Evolutionary conservation across 1,139 yeast species (phyloP).

Genomic region (Maudiozyma humilis): DNA sequence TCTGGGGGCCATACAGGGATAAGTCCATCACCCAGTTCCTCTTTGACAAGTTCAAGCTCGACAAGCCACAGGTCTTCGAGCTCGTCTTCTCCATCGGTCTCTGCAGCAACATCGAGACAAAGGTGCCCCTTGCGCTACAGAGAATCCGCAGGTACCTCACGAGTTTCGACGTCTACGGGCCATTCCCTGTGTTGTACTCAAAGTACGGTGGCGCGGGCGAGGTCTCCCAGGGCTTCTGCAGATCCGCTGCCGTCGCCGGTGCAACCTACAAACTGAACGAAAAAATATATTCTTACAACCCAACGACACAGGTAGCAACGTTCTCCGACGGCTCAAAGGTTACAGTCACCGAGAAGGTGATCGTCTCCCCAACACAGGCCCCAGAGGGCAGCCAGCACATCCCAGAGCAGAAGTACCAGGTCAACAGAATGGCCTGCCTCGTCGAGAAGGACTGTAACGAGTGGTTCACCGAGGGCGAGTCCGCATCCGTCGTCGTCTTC

Average conservation of each 20-base stretch:
- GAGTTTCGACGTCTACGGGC: conserved; percentile 89
- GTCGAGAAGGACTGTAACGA: conserved; percentile 83
- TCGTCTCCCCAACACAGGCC: conserved; percentile 64
- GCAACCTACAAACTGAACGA: conserved; percentile 84
- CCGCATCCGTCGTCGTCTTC: conserved; percentile 81
- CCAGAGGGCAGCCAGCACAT: conserved; percentile 36
- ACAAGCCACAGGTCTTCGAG: conserved; percentile 69
- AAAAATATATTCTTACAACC: conserved; percentile 54
- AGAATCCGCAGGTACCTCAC: conserved; percentile 75
- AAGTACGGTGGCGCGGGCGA: conserved; percentile 97
- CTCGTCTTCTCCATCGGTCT: conserved; percentile 80
- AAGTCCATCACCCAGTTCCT: conserved; percentile 54
- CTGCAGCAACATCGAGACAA: conserved; percentile 50
- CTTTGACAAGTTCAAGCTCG: conserved; percentile 57
- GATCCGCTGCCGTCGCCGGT: conserved; percentile 98
- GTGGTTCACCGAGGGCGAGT: conserved; percentile 83
- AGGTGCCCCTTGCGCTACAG: conserved; percentile 66
- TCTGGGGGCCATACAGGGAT: conserved; percentile 49
- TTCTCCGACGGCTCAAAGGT: conserved; percentile 73
- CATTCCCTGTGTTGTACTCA: conserved; percentile 84
- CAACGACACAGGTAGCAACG: conserved; percentile 54
- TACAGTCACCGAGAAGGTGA: conserved; percentile 65
- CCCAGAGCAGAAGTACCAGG: conserved; percentile 41
- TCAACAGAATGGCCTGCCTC: conserved; percentile 70
- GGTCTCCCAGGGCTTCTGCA: conserved; percentile 89